These are phyloP conservation scores for Flaveria linearis DNA, from an alignment of 129 eudicot species.

Conservation along the genomic window DNA sequence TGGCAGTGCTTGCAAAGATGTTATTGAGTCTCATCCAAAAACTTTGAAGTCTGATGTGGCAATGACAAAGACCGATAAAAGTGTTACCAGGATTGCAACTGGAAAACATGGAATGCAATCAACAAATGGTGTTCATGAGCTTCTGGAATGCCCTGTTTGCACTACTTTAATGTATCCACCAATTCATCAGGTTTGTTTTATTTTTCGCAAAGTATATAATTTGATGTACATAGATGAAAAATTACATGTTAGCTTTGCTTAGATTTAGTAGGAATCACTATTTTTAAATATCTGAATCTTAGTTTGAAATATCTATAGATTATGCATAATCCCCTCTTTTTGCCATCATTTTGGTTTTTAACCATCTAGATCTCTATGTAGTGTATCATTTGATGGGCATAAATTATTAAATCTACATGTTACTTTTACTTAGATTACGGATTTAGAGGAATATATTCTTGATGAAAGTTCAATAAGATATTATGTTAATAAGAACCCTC, in stretches of 20 bases:
- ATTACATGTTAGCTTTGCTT: constrained; percentile 10
- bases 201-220: neutral
- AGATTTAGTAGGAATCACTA: constrained; percentile 5
- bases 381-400: neutral
- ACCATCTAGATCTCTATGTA: neutral
- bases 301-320: neutral
- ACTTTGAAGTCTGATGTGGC: constrained; percentile 49
- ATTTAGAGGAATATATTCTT: neutral
- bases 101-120: constrained; percentile 57
- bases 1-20: constrained; percentile 62
- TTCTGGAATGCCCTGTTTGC: constrained; percentile 82
- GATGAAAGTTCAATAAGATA: neutral
- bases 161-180: constrained; percentile 78
- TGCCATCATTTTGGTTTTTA: neutral
- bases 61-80: constrained; percentile 43
- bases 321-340: too few relatives aligned
- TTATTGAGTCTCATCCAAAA: constrained; percentile 63
- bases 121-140: constrained; percentile 70
- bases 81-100: constrained; percentile 27
- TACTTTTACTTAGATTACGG: neutral
- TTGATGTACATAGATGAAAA: neutral
- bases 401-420: neutral
- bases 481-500: neutral
- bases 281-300: neutral
- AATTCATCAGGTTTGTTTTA: constrained; percentile 73